Percentiles rank a stretch among this genome's conserved stretches.
Evolutionary conservation across 345 rosid species (phyloP).

Genomic region (Citrus sp.): DNA sequence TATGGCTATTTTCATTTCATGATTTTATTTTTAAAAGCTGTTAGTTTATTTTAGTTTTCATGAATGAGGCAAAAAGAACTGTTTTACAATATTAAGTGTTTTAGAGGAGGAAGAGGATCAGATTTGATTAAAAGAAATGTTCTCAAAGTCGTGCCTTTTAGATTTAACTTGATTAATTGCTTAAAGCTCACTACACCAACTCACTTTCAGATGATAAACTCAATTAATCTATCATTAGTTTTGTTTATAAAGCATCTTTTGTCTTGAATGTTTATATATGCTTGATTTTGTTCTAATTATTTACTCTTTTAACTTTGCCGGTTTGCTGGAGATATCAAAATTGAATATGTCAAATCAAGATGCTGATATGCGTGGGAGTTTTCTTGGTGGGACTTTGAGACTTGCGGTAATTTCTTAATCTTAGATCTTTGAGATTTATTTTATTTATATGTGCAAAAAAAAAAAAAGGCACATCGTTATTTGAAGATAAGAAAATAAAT

Average conservation of each 20-base stretch:
- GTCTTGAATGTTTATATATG: neutral
- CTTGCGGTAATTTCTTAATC: neutral
- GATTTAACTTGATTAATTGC: neutral
- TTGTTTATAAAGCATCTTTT: neutral
- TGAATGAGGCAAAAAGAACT: neutral
- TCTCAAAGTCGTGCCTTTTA: neutral
- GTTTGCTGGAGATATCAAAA: neutral
- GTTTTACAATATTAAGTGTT: neutral
- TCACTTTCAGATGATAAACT: neutral
- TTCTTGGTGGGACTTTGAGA: neutral
- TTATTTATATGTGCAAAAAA: neutral
- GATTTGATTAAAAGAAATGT: neutral
- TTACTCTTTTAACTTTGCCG: neutral
- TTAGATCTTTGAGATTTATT: neutral
- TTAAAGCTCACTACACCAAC: too few relatives aligned
- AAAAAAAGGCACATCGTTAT: neutral
- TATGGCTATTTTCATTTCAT: neutral
- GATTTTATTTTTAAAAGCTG: neutral
- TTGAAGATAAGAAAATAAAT: neutral
- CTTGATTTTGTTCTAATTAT: neutral
- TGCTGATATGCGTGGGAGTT: neutral
- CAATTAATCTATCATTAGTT: neutral
- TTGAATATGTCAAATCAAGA: neutral
- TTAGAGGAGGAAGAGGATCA: neutral
- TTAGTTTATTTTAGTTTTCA: neutral